phyloP scores from a whole-genome alignment of 345 rosid genomes.

The Rhizophora apiculata region DNA sequence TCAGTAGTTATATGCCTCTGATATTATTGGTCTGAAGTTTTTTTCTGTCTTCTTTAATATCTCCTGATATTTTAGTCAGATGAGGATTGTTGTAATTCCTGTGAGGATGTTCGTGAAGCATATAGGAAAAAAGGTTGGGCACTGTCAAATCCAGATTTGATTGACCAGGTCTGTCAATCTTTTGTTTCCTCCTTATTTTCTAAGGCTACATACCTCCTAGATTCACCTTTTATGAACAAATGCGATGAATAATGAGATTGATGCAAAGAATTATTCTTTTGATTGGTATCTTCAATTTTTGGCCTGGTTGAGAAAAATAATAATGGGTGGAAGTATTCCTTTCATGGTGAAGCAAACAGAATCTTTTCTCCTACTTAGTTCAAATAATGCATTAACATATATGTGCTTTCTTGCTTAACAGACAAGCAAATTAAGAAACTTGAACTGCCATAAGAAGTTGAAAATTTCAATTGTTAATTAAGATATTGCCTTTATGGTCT shows the following conservation, averaged over 20 bases:
- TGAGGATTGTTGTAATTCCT: slow-evolving; percentile 81
- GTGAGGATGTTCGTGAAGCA: slow-evolving; percentile 96
- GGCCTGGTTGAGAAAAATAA: neutral
- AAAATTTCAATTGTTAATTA: no score
- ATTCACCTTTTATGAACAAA: neutral
- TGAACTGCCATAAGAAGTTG: no score
- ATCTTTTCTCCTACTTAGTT: no score
- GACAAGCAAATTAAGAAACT: no score
- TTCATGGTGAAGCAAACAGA: no score
- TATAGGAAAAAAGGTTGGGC: slow-evolving; percentile 96
- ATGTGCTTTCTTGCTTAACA: no score
- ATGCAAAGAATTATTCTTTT: no score
- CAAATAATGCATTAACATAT: no score
- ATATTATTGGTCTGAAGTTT: neutral
- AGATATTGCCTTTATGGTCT: no score
- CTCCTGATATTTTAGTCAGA: slow-evolving; percentile 42
- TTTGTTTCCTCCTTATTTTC: neutral
- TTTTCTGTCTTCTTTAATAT: neutral
- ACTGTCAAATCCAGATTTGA: slow-evolving; percentile 65
- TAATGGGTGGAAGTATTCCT: neutral
- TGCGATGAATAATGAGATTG: no score
- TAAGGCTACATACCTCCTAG: neutral
- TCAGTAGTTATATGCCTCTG: neutral
- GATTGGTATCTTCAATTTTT: neutral
- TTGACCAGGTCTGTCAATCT: slow-evolving; percentile 69